Base-by-base conservation (phyloP, 805 yeast genomes). In the Lipomyces spencermartinsiae region DNA sequence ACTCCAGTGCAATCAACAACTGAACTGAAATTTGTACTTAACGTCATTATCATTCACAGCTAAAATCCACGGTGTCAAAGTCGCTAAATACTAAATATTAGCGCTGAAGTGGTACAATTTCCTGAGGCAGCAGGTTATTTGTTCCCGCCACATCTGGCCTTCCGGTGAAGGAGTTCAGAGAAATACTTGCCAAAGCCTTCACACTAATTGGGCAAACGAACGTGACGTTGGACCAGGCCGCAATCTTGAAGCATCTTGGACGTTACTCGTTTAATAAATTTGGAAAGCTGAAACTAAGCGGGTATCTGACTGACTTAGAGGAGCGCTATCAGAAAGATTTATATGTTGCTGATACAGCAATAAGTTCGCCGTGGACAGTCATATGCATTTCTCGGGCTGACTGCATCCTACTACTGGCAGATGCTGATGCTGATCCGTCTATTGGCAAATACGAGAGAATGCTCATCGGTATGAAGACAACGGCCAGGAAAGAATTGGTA, bases 331-430 rank as follows among this genome's bases (percentile, higher is more conserved):
- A 94, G 72, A 89, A 92, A n/a, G 90, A 94, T 3, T 86, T 94
- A 1, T 95, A 94, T 75, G 87, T 94, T 12, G 93, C 95, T 33
- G 98, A 95, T 74, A 88, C 97, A 0, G 84, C 90, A 0, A 87
- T 90, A 1, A 87, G 87, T 72, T 90, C 97, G 0, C 84, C 88
- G 22, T 94, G 99, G 99, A 92, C 97, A 0, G 84, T 87, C 8
- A 92, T 97, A 0, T 95, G 98, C 77, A 90, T 94, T 54, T 87
- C 93, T 8, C 98, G 94, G 78, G 98, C 97, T 19, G 98, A 94
- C 78, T 93, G 98, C 80, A 87, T 94, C n/a, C 80, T 95, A 39
- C 80, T 95, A 19, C 78, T 95, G 16, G 98, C 98, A 0, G 93
- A 94, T 80, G 96, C 97, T 0, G 81, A 84, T 7, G 85, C 88